Base-by-base conservation (phyloP, 176 grass and related monocot genomes). In the Alloteropsis semialata region DNA sequence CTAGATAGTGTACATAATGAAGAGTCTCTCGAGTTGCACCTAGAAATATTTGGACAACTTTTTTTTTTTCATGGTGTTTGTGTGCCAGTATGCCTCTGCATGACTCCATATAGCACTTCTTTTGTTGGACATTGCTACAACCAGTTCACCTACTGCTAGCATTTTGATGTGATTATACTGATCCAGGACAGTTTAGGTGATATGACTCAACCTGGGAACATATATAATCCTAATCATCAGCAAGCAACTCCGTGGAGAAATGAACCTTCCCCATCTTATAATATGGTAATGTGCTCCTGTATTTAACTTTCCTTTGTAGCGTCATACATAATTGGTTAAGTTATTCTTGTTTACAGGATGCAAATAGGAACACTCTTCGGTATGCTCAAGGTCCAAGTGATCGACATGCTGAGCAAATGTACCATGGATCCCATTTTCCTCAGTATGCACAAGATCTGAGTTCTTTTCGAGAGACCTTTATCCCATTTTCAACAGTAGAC, bases 151-250 rank as follows among this genome's bases (percentile, higher is more conserved):
- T 79, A 5, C 57, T 65, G 16, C 16, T 79, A 58, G 17, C 18
- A 11, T 75, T 59, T 59, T 58, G 29, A 65, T 65, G 39, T 74
- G 67, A 58, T 89, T 92, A 57, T 79, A 86, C 68, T 83, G 63
- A 86, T 89, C 68, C 86, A 94, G 86, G 83, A 70, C 81, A 86
- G 84, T 89, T 88, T 88, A 80, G 76, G 73, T 36, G 78, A 81
- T 77, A 81, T 69, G 56, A 50, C 54, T 91, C 83, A 89, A 74
- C 71, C 83, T 82, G 86, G 77, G 63, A 81, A 75, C 44, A 48
- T 84, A 56, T 61, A 70, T 63, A 84, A 61, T 88, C 41, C 62
- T 48, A 87, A 81, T 81, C 71, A 84, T 81, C 89, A 84, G 73
- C 82, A 46, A 58, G 55, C 72, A 78, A 82, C 44, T 68, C 80